Percentiles rank a stretch among this genome's conserved stretches.
Conservation (phyloP, 2,329 filamentous ascomycete species). For the Bipolaris zeicola region DNA sequence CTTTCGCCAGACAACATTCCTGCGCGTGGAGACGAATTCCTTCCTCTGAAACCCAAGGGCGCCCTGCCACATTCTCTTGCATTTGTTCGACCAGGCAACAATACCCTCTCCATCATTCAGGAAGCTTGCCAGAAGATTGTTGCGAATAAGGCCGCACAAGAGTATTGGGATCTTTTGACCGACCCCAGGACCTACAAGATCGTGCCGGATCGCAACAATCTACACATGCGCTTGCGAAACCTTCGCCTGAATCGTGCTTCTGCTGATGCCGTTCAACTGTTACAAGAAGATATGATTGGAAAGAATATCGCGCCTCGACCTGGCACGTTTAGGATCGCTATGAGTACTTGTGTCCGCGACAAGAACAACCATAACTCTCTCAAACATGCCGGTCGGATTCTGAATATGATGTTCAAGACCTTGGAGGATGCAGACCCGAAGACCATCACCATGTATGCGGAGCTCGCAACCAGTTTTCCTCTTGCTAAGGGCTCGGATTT, state of each 20-base stretch:
- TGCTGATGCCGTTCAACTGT: conserved; percentile 62
- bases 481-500: conserved; percentile 38
- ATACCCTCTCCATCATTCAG: conserved; percentile 71
- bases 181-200: conserved; percentile 60
- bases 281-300: conserved; percentile 51
- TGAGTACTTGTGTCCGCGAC: conserved; percentile 76
- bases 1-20: conserved; percentile 27
- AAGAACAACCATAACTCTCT: conserved; percentile 75
- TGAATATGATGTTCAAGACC: conserved; percentile 54
- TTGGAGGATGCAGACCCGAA: conserved; percentile 41
- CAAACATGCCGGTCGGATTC: conserved; percentile 65
- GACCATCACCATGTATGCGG: conserved; percentile 37
- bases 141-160: conserved; percentile 65
- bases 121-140: conserved; percentile 66
- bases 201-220: conserved; percentile 73
- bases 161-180: conserved; percentile 80
- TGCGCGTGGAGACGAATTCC: conserved; percentile 41
- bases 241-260: conserved; percentile 71
- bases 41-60: conserved; percentile 28
- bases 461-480: conserved; percentile 36
- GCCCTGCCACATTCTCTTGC: conserved; percentile 41
- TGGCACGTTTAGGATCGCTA: conserved; percentile 71
- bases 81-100: conserved; percentile 58
- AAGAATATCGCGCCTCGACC: conserved; percentile 37
- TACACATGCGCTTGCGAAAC: conserved; percentile 69